phyloP scores from a whole-genome alignment of 495 filamentous ascomycete species.

The Platismatia glauca region DNA sequence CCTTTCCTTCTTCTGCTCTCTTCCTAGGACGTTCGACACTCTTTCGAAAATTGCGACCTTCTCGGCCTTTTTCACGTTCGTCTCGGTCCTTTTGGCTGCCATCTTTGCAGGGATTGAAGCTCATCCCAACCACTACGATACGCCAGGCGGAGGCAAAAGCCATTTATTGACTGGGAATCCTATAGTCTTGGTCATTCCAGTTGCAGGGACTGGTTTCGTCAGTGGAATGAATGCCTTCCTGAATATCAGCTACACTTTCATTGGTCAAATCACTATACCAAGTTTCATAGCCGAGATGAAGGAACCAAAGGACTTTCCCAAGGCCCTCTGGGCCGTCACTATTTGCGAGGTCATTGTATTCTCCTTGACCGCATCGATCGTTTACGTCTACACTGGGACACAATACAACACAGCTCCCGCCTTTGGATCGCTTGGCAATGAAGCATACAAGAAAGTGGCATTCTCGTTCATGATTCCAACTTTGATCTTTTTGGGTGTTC shows the following conservation, averaged over 20 bases:
- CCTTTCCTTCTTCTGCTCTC: slow-evolving; percentile 64
- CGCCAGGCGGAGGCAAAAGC: slow-evolving; percentile 28
- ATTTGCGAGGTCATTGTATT: slow-evolving; percentile 79
- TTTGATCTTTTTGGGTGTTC: slow-evolving; percentile 76
- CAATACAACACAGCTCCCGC: slow-evolving; percentile 76
- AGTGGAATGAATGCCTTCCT: slow-evolving; percentile 72
- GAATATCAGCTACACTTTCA: slow-evolving; percentile 89
- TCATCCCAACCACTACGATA: slow-evolving; percentile 55
- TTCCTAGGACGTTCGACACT: slow-evolving; percentile 71
- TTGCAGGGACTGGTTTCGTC: slow-evolving; percentile 68
- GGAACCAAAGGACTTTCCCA: slow-evolving; percentile 77
- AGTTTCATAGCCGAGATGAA: slow-evolving; percentile 92
- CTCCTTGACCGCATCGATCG: slow-evolving; percentile 60
- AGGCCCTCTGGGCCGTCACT: slow-evolving; percentile 79
- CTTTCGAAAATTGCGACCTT: slow-evolving; percentile 66
- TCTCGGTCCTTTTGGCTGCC: slow-evolving; percentile 71
- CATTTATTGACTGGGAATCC: slow-evolving; percentile 41
- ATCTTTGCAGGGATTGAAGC: slow-evolving; percentile 66
- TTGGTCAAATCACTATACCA: slow-evolving; percentile 83
- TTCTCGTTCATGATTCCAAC: slow-evolving; percentile 93
- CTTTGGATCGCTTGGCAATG: slow-evolving; percentile 67
- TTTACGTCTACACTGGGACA: slow-evolving; percentile 75
- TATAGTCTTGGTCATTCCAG: slow-evolving; percentile 53
- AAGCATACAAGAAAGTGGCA: slow-evolving; percentile 66
- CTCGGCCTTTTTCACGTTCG: slow-evolving; percentile 75